A percentile compares a stretch with the other conserved stretches of the same genome.
phyloP scores from a whole-genome alignment of 148 eudicot genomes.

The Silene uniflora region DNA sequence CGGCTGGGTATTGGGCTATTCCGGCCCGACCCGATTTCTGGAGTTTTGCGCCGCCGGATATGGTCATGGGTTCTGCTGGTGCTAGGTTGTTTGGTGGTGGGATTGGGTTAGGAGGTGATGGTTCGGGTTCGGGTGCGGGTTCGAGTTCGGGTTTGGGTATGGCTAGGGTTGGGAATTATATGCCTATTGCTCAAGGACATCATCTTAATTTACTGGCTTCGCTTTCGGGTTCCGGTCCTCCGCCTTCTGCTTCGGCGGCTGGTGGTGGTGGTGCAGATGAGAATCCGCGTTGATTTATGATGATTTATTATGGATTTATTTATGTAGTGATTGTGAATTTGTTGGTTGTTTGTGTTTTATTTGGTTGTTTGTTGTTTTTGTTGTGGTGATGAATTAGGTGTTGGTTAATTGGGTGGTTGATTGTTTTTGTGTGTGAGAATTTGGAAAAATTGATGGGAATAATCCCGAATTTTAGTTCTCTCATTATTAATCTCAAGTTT shows the following conservation, averaged over 20 bases:
- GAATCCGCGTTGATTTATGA: slow-evolving; percentile 28
- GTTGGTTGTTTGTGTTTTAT: neutral
- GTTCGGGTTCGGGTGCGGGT: slow-evolving; percentile 41
- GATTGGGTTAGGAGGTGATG: neutral
- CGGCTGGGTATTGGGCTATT: slow-evolving; percentile 65
- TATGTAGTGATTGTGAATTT: neutral
- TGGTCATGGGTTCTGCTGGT: slow-evolving; percentile 46
- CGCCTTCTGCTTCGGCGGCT: slow-evolving; percentile 22
- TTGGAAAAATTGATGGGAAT: too few relatives aligned
- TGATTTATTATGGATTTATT: neutral
- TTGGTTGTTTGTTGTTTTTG: neutral
- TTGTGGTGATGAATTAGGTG: neutral
- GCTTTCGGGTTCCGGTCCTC: slow-evolving; percentile 61
- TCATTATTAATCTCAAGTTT: too few relatives aligned
- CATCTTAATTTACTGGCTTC: slow-evolving; percentile 84
- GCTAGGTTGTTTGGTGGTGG: slow-evolving; percentile 34
- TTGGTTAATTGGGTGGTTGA: neutral
- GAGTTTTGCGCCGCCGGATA: slow-evolving; percentile 77
- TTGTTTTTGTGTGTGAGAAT: neutral
- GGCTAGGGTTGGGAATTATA: slow-evolving; percentile 69
- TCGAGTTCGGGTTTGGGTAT: slow-evolving; percentile 15
- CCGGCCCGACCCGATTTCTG: slow-evolving; percentile 76
- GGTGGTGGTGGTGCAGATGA: slow-evolving; percentile 47
- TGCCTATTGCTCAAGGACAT: slow-evolving; percentile 53
- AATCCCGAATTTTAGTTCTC: too few relatives aligned